phyloP scores from a whole-genome alignment of 805 yeast species.

The Jamesozyma lodderae region DNA sequence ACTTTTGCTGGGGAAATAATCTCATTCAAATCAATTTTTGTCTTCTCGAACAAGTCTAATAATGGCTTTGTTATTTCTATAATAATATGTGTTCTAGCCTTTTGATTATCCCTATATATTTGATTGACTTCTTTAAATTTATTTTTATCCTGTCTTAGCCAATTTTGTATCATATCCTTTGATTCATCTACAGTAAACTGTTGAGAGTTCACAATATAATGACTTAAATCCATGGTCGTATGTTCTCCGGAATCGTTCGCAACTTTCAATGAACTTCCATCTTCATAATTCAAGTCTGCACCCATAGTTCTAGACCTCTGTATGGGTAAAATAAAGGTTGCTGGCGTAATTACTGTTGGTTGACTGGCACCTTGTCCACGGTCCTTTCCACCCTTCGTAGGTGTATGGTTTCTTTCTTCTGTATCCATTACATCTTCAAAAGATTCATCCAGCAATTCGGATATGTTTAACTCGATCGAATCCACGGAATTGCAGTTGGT shows the following conservation, averaged over 20 bases:
- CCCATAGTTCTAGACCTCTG: constrained; percentile 5
- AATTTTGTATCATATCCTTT: constrained; percentile 3
- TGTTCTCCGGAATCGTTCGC: neutral
- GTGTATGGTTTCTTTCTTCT: neutral
- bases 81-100: constrained; percentile 42
- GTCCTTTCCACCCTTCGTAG: neutral
- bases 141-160: constrained; percentile 7
- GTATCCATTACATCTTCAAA: neutral
- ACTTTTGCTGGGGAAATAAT: constrained; percentile 20
- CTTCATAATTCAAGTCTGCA: too few species aligned
- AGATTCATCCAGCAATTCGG: constrained; percentile 10
- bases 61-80: constrained; percentile 33
- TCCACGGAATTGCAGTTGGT: neutral
- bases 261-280: too few species aligned
- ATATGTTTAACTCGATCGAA: constrained; percentile 11
- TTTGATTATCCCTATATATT: constrained; percentile 38
- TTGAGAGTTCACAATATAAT: constrained; percentile 19
- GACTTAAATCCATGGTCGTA: constrained; percentile 6
- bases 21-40: constrained; percentile 14
- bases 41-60: constrained; percentile 24
- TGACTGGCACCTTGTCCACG: neutral
- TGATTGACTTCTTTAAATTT: constrained; percentile 32
- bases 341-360: neutral
- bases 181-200: constrained; percentile 20
- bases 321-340: neutral